Conservation (phyloP, 768 basidiomycete species). For the Boletus coccyginus region DNA sequence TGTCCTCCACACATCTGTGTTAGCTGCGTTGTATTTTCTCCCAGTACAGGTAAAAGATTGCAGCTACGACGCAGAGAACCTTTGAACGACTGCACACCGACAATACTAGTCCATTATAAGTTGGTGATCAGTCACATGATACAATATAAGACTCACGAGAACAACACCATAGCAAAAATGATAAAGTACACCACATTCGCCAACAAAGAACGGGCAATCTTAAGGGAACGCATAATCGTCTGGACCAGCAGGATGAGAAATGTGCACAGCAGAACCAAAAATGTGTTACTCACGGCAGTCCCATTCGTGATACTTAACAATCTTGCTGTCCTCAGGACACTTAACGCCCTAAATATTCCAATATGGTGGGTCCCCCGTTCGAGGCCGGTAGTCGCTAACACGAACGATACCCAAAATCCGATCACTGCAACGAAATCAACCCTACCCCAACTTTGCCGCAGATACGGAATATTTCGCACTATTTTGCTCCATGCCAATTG, state of each 20-base stretch:
- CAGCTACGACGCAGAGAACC: slow-evolving; percentile 75
- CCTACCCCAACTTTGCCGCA: slow-evolving; percentile 90
- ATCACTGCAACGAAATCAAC: slow-evolving; percentile 86
- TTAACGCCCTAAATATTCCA: slow-evolving; percentile 85
- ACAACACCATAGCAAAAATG: slow-evolving; percentile 82
- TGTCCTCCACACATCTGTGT: slow-evolving; percentile 79
- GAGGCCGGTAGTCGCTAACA: slow-evolving; percentile 59
- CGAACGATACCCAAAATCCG: slow-evolving; percentile 85
- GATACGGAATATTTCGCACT: slow-evolving; percentile 75
- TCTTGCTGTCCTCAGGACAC: slow-evolving; percentile 78
- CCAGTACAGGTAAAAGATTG: slow-evolving; percentile 50
- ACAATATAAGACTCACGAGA: slow-evolving; percentile 56
- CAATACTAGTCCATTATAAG: slow-evolving; percentile 47
- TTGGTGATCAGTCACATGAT: not conserved
- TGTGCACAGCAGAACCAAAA: not conserved
- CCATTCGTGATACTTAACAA: slow-evolving; percentile 86
- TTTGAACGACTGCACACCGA: slow-evolving; percentile 92
- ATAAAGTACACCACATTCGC: slow-evolving; percentile 90
- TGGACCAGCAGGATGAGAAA: slow-evolving; percentile 23
- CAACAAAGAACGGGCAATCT: slow-evolving; percentile 85
- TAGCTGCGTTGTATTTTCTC: slow-evolving; percentile 47
- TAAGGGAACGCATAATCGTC: slow-evolving; percentile 91
- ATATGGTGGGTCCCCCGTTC: slow-evolving; percentile 73
- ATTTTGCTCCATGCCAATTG: slow-evolving; percentile 52
- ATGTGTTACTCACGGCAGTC: slow-evolving; percentile 64